A percentile compares a stretch with the other conserved stretches of the same genome.
phyloP scores from a whole-genome alignment of 768 basidiomycete genomes.

The Calocera viscosa region DNA sequence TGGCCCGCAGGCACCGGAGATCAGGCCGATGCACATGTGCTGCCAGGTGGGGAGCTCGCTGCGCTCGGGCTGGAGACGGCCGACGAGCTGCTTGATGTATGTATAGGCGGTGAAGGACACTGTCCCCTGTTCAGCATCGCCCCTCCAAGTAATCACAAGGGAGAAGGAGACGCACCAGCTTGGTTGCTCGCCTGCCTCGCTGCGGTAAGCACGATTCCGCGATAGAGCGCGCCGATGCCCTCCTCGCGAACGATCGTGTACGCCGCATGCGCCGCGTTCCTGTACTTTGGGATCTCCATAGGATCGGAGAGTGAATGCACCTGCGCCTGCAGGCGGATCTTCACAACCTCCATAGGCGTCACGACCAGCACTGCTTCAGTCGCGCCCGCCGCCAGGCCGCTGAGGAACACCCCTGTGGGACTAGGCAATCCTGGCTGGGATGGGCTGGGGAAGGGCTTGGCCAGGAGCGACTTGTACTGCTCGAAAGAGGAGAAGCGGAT shows the following conservation, averaged over 20 bases:
- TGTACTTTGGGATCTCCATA: constrained; percentile 80
- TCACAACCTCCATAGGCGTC: constrained; percentile 98
- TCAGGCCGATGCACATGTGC: constrained; percentile 85
- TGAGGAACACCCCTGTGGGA: constrained; percentile 23
- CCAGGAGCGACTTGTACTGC: constrained; percentile 55
- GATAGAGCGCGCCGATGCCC: constrained; percentile 69
- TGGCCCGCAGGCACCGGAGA: constrained; percentile 96
- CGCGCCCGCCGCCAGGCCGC: constrained; percentile 89
- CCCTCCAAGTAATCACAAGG: no score
- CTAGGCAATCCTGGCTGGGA: background rate
- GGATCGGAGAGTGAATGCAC: constrained; percentile 95
- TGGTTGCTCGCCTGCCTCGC: constrained; percentile 96
- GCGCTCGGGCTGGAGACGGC: constrained; percentile 64
- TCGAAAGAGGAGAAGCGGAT: constrained; percentile 98
- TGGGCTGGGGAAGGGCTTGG: background rate
- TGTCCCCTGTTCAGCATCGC: no score
- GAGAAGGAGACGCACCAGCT: constrained; percentile 36
- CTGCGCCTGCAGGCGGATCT: constrained; percentile 95
- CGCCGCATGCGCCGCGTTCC: constrained; percentile 93
- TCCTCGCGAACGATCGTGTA: constrained; percentile 92
- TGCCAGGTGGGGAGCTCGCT: constrained; percentile 83
- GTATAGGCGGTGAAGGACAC: constrained; percentile 97
- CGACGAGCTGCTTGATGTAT: constrained; percentile 78
- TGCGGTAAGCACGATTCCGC: constrained; percentile 88
- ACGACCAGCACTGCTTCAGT: constrained; percentile 91